Evolutionary conservation across 192 early-diverging fungal species (phyloP), one percentile per base, ranked within the genome.

Genomic region (Obelidium mucronatum): DNA sequence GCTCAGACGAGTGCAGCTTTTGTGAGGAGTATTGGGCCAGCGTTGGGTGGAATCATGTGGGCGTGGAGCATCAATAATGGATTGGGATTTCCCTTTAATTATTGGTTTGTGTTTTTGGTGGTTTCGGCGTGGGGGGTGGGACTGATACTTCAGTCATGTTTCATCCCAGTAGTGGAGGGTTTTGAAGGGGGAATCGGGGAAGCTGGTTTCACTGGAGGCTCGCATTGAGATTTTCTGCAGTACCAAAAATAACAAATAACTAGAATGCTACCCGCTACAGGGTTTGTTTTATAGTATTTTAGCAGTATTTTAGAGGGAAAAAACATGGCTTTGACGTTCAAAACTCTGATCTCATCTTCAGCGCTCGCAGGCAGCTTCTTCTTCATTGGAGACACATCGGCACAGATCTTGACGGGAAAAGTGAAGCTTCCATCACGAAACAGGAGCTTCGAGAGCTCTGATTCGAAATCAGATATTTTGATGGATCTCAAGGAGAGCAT

Each of bases 1-100:
- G 77, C 68, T 6, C 77, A 78, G 40, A 78, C 77, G 1, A 73
- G 68, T n/a, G 77, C 77, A 15, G 51, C 77, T 8, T 73, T 78
- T 63, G 77, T 78, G 4, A 19, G 77, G 24, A 78, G 69, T 52
- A 65, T 78, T 17, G 77, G 77, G 28, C 77, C 77, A 2, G 77
- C 70, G 58, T 56, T 72, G 1, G 77, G 77, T 19, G 77, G 77
- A n/a, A 65, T 72, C 48, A n/a, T 78, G 35, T 78, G 77, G 77
- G 77, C 77, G 5, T 78, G 77, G 77, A 78, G 77, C 39, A 60
- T 78, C 5, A 78, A 31, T 19, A 78, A 78, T 66, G 64, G 66
- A 17, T 40, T 63, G 13, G 39, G 37, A 33, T 78, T 72, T 52
- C 77, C 77, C 19, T 78, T 78, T 59, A 73, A 78, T 73, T 73